phyloP scores from a whole-genome alignment of 805 yeast genomes.

The Hanseniaspora valbyensis region DNA sequence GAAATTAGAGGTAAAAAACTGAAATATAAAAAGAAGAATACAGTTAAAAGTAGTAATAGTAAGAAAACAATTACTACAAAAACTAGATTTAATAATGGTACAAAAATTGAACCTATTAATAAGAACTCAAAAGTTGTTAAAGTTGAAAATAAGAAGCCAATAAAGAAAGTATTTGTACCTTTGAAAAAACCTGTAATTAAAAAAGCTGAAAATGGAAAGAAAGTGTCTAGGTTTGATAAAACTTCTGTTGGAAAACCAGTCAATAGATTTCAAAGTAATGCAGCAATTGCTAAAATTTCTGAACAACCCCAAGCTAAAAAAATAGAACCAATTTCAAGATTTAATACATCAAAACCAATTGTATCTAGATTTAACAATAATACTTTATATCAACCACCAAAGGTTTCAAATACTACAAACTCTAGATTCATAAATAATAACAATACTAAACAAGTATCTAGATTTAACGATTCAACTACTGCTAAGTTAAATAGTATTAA shows the following conservation, averaged over 20 bases:
- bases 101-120: background rate
- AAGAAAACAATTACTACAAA: background rate
- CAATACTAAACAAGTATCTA: no score
- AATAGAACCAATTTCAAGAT: no score
- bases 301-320: no score
- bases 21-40: background rate
- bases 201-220: no score
- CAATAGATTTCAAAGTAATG: no score
- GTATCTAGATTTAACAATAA: background rate
- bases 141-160: background rate
- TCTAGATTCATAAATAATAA: no score
- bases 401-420: no score
- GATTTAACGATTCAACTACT: background rate
- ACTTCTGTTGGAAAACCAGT: no score
- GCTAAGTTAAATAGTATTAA: background rate
- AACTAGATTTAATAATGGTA: background rate
- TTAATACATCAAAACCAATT: background rate
- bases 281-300: no score
- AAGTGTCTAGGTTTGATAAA: no score
- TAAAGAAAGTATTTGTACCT: background rate
- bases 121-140: no score
- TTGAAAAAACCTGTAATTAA: background rate
- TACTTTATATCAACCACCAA: no score
- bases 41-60: background rate
- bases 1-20: slow-evolving; percentile 7